Evolutionary conservation across 108 stramenopile genomes (phyloP).

Genomic region (Nannochloropsis salina): DNA sequence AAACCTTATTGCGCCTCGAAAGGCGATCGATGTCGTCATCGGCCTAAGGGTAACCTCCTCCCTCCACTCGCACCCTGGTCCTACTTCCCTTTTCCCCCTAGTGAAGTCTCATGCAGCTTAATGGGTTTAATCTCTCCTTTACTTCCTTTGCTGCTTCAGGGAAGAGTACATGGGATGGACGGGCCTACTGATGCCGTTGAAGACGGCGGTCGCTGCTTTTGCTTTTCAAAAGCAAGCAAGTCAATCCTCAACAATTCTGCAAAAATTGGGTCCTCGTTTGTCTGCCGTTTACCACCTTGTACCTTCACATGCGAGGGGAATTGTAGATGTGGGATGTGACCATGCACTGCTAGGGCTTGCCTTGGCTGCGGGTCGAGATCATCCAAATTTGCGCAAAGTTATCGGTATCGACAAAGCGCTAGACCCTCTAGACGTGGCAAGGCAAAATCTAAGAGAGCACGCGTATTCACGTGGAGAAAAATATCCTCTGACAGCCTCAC

Average conservation of each 20-base stretch:
- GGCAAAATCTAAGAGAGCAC: slow-evolving; percentile 12
- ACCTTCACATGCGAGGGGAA: background rate
- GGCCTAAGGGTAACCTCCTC: too few relatives aligned
- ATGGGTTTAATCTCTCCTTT: too few relatives aligned
- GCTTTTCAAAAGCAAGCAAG: too few relatives aligned
- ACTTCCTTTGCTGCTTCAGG: too few relatives aligned
- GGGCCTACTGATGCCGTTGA: too few relatives aligned
- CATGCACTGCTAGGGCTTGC: background rate
- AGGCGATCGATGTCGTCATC: too few relatives aligned
- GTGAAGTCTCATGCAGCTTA: too few relatives aligned
- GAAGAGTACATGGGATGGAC: too few relatives aligned
- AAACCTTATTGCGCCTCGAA: too few relatives aligned
- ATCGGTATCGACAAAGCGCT: background rate
- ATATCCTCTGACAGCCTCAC: background rate
- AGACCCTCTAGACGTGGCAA: background rate
- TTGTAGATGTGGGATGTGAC: background rate
- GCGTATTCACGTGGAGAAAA: background rate
- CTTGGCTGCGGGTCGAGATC: background rate
- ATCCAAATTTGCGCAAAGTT: background rate
- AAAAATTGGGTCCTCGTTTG: slow-evolving; percentile 20
- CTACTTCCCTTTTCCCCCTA: too few relatives aligned
- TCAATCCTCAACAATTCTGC: background rate
- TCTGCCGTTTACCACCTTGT: background rate
- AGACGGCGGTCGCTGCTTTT: too few relatives aligned
- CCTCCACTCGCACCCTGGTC: too few relatives aligned